A percentile compares a stretch with the other conserved stretches of the same genome.
These are phyloP conservation scores for Tetrahymena elliotti DNA, from an alignment of 73 alveolate genomes.

Conservation along the genomic window DNA sequence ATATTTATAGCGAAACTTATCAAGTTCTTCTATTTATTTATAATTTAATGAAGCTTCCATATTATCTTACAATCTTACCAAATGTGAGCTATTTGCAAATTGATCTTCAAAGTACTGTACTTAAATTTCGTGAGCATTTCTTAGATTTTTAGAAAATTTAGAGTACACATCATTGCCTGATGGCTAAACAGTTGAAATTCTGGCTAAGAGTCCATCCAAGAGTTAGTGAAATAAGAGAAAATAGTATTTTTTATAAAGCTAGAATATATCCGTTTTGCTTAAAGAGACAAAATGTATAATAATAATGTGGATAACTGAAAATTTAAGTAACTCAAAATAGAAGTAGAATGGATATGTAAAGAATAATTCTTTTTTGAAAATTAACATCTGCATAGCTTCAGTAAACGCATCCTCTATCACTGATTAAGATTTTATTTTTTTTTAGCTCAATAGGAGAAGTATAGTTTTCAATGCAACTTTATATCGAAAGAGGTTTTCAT, in stretches of 20 bases:
- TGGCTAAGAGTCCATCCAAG: neutral
- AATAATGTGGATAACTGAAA: neutral
- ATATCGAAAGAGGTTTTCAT: neutral
- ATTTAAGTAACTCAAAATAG: neutral
- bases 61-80: neutral
- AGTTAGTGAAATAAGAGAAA: neutral
- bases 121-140: neutral
- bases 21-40: neutral
- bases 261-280: neutral
- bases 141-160: neutral
- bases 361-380: neutral
- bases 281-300: neutral
- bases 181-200: neutral
- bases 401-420: neutral
- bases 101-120: neutral
- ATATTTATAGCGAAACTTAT: neutral
- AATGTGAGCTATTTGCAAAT: neutral
- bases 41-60: neutral
- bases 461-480: neutral
- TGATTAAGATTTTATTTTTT: neutral
- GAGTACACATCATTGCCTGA: neutral
- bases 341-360: neutral
- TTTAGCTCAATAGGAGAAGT: neutral
- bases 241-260: neutral
- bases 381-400: neutral